A percentile compares a stretch with the other conserved stretches of the same genome.
phyloP scores from a whole-genome alignment of 306 rosid species.

The Vigna hirtella region DNA sequence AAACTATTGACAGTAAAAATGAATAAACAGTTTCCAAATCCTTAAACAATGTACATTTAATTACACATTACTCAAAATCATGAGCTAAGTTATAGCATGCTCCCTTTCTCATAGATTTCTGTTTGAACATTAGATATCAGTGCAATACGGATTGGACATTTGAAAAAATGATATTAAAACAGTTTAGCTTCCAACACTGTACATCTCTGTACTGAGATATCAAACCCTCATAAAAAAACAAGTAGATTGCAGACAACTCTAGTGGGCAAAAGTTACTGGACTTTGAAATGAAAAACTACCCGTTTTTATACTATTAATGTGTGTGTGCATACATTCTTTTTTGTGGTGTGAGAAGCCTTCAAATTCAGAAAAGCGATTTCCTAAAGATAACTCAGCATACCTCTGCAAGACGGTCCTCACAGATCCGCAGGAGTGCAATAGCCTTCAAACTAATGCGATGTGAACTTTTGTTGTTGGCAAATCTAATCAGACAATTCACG shows the following conservation, averaged over 20 bases:
- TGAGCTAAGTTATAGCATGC: slow-evolving; percentile 2
- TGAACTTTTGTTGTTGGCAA: slow-evolving; percentile 90
- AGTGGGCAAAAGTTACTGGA: slow-evolving; percentile 8
- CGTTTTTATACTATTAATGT: neutral
- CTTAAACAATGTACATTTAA: slow-evolving; percentile 26
- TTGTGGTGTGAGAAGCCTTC: neutral
- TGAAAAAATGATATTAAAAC: slow-evolving; percentile 13
- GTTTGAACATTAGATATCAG: neutral
- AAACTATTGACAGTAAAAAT: neutral
- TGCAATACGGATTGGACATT: slow-evolving; percentile 31
- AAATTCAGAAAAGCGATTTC: slow-evolving; percentile 29
- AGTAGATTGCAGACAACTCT: slow-evolving; percentile 10
- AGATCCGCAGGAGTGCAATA: slow-evolving; percentile 96
- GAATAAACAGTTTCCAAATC: slow-evolving; percentile 19
- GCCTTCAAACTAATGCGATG: slow-evolving; percentile 99
- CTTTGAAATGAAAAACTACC: slow-evolving; percentile 12
- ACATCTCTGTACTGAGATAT: slow-evolving; percentile 25
- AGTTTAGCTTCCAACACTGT: slow-evolving; percentile 17
- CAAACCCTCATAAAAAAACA: slow-evolving; percentile 20
- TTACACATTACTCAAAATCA: slow-evolving; percentile 2
- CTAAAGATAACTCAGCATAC: slow-evolving; percentile 62
- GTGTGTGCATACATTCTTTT: neutral
- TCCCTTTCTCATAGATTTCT: slow-evolving; percentile 30
- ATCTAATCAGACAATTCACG: slow-evolving; percentile 97
- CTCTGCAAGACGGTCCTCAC: slow-evolving; percentile 99